Base-by-base conservation (phyloP, 2,329 filamentous ascomycete species). In the Colletotrichum plurivorum region DNA sequence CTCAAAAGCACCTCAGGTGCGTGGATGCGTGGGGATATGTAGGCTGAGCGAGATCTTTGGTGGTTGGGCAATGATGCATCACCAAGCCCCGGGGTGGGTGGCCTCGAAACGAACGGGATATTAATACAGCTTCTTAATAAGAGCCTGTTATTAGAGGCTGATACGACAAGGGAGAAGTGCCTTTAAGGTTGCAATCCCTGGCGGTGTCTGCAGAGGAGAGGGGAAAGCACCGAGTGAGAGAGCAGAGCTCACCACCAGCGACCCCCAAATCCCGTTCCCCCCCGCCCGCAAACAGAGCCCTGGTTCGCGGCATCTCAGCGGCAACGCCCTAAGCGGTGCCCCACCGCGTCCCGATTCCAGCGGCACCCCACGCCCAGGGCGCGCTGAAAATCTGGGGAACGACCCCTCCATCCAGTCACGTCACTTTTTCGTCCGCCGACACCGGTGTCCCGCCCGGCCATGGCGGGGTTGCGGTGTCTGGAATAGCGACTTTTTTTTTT, bases 371-470 rank as follows among this genome's bases (percentile, higher is more conserved):
- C 61, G 60, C 65, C 52, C 51, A 51, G 27, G 25, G 46, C 54
- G 62, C 45, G 41, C 41, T 55, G 53, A 51, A 58, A 36, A 65
- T 59, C 60, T 57, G 69, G 61, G 56, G 56, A 54, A 64, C 31
- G 45, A 69, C 69, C 66, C 69, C 62, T 70, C 69, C 61, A 70
- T 71, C 49, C 66, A 65, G 49, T 25, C 66, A 66, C 66, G 66
- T 67, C 53, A 66, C 63, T 55, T 69, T 69, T 54, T 43, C 12
- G 41, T n/a, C 41, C 13, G 41, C 66, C 66, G 56, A 69, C 62
- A 67, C 63, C 63, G 67, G 58, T 58, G 39, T 58, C 31, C 31
- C 61, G 54, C 58, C 63, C 63, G 59, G 63, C 60, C 53, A 63
- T 70, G 68, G 68, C 68, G 59, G 68, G 68, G 64, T 70, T 68